phyloP scores from a whole-genome alignment of 352 stramenopile genomes.

The Albugo candida region DNA sequence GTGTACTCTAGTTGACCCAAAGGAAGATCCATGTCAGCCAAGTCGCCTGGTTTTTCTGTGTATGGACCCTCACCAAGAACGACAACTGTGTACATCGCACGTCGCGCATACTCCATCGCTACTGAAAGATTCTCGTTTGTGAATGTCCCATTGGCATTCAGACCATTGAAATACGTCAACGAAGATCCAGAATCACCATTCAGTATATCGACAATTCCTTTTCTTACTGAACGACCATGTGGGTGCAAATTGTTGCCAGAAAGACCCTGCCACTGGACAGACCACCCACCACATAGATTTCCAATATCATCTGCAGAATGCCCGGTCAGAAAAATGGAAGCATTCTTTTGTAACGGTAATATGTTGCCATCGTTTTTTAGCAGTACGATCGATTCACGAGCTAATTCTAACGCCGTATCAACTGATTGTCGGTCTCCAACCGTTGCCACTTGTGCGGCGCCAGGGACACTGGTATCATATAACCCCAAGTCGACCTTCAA shows the following conservation, averaged over 20 bases:
- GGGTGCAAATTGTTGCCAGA: conserved; percentile 38
- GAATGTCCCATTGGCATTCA: conserved; percentile 35
- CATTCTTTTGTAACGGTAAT: conserved; percentile 21
- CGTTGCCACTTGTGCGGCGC: conserved; percentile 16
- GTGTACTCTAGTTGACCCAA: conserved; percentile 57
- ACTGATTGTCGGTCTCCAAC: conserved; percentile 35
- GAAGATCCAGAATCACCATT: conserved; percentile 8
- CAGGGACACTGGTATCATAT: conserved; percentile 41
- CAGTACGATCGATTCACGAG: conserved; percentile 67
- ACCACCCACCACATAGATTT: conserved; percentile 62
- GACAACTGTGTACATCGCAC: conserved; percentile 44
- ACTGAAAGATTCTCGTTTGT: conserved; percentile 20
- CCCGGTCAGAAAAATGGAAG: conserved; percentile 44
- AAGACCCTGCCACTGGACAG: conserved; percentile 72
- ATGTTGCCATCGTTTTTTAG: conserved; percentile 53
- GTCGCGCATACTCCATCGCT: conserved; percentile 24
- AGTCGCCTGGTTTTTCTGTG: conserved; percentile 73
- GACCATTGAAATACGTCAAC: conserved; percentile 27
- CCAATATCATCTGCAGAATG: conserved; percentile 47
- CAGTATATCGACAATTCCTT: conserved; percentile 23
- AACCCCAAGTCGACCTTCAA: conserved; percentile 56
- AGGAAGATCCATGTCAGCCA: conserved; percentile 48
- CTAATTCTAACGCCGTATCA: conserved; percentile 33
- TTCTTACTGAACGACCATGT: conserved; percentile 38
- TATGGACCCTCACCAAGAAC: conserved; percentile 62